Evolutionary conservation across 441 rosid species (phyloP), one percentile per base, ranked within the genome.

Genomic region (Flueggea neowawraea): DNA sequence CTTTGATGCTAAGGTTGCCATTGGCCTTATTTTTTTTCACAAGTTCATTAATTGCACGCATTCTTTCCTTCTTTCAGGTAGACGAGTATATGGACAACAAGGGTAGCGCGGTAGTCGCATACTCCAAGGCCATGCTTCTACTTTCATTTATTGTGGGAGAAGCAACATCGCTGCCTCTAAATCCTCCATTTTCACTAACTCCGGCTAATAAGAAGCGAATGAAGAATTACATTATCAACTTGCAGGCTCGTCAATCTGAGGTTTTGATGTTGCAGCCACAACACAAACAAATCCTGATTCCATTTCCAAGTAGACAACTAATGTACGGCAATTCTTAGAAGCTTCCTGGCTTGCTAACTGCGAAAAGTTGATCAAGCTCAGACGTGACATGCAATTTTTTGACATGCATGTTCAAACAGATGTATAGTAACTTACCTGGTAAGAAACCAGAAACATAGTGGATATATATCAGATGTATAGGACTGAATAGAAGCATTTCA

Each of bases 101-200:
- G 71, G 79, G 51, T 39, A 75, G 68, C 65, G 95, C 91, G 57
- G 75, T 74, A 22, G 73, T 62, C 68, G 70, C 79, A 45, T 88
- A 90, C 85, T 80, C 84, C 57, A 86, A 86, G 84, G 87, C 97
- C 48, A 68, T 75, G 82, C 77, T 86, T 66, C 80, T 90, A 48
- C 85, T 90, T 64, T 79, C 86, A 51, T 86, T 90, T 68, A 69
- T 90, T 58, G 67, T 72, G n/a, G 85, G 75, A 65, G 97, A 86
- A 75, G 94, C 97, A 54, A 54, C 67, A 50, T 78, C 78, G 77
- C 77, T 88, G 64, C 84, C 84, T 15, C 58, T 84, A 65, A 79
- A 71, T 62, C 95, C 85, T 50, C 89, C 83, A 60, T 83, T 91
- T 78, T 61, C 73, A 41, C 71, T 82, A 66, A 74, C 83, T 54